These are phyloP conservation scores for Populus davidiana DNA, from an alignment of 345 rosid genomes.

Conservation along the genomic window DNA sequence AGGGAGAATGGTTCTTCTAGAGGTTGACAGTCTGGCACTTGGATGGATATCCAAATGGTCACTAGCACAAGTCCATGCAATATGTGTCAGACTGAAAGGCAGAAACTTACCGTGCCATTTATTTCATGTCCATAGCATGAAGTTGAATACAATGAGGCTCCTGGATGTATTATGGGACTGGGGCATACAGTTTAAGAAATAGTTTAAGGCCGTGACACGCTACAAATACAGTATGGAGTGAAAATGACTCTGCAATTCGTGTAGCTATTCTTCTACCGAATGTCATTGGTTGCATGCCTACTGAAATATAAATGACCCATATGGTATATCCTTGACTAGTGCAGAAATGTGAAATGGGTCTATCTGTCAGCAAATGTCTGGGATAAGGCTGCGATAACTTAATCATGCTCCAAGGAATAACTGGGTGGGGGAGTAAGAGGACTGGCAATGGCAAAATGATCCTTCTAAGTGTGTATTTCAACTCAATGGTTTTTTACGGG, in stretches of 20 bases:
- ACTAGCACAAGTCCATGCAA: background rate
- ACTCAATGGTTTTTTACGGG: too few relatives aligned
- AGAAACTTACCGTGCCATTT: background rate
- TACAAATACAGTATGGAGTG: background rate
- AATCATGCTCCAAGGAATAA: background rate
- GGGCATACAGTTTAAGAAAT: background rate
- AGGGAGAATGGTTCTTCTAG: background rate
- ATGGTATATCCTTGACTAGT: background rate
- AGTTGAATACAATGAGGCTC: background rate
- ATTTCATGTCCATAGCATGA: background rate
- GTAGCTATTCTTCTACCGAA: background rate
- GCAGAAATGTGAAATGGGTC: background rate
- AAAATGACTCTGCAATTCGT: background rate
- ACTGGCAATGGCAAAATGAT: background rate
- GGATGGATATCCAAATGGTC: background rate
- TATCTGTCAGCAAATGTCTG: background rate
- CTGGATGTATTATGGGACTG: background rate
- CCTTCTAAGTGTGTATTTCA: background rate
- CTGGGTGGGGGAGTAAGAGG: background rate
- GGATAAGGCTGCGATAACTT: background rate
- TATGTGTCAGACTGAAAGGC: background rate
- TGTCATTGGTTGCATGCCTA: background rate
- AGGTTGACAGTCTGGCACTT: background rate
- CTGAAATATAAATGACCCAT: background rate
- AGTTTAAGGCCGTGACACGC: background rate